Evolutionary conservation across 306 rosid species (phyloP).

Genomic region (Macrotyloma uniflorum): DNA sequence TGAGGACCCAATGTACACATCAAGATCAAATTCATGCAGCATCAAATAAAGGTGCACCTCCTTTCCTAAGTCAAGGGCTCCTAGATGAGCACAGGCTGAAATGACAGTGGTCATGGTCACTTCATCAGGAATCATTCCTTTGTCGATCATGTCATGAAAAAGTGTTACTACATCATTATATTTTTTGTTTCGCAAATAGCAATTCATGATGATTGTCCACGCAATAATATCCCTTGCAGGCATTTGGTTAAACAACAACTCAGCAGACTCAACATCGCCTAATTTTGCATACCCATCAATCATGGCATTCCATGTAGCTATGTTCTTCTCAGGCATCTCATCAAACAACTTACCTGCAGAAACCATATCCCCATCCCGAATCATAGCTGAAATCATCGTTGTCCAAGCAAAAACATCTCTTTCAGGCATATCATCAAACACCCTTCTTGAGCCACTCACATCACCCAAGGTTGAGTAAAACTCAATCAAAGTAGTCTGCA

Average conservation of each 20-base stretch:
- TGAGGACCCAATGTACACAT: constrained; percentile 81
- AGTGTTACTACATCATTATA: constrained; percentile 55
- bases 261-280: constrained; percentile 55
- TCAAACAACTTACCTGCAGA: constrained; percentile 61
- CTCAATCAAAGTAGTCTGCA: constrained; percentile 73
- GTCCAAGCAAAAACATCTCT: constrained; percentile 84
- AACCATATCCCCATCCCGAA: constrained; percentile 53
- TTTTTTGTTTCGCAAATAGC: constrained; percentile 58
- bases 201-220: constrained; percentile 73
- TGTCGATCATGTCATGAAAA: constrained; percentile 56
- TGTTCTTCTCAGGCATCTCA: constrained; percentile 59
- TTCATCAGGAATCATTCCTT: constrained; percentile 66
- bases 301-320: constrained; percentile 73
- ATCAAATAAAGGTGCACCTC: constrained; percentile 62
- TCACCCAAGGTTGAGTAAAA: constrained; percentile 56
- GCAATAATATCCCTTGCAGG: constrained; percentile 68
- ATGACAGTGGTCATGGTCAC: constrained; percentile 66
- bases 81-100: constrained; percentile 84
- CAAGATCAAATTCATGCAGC: constrained; percentile 61
- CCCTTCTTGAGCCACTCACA: constrained; percentile 44
- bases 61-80: constrained; percentile 77
- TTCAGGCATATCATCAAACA: constrained; percentile 69
- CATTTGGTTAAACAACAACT: constrained; percentile 60
- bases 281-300: constrained; percentile 72
- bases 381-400: constrained; percentile 56